Conservation (phyloP, 2,329 filamentous ascomycete species). For the Pseudopithomyces chartarum region DNA sequence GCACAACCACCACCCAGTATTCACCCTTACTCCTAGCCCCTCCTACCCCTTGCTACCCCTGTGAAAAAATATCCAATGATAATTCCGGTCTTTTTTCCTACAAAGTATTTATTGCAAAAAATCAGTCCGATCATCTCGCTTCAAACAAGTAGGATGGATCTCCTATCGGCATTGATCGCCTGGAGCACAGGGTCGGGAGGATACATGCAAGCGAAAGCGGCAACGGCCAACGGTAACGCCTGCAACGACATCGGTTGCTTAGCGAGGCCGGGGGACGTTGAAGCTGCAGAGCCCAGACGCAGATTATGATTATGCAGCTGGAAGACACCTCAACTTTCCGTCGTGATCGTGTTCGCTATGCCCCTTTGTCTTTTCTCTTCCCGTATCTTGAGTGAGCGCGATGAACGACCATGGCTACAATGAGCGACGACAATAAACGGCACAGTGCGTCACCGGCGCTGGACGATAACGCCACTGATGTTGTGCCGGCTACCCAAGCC, state of each 20-base stretch:
- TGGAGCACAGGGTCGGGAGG: neutral
- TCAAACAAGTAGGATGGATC: neutral
- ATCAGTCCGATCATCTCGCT: neutral
- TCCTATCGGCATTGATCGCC: neutral
- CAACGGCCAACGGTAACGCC: slow-evolving; percentile 5
- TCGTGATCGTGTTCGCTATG: neutral
- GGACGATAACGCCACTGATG: slow-evolving; percentile 9
- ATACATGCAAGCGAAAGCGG: slow-evolving; percentile 4
- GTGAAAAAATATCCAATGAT: neutral
- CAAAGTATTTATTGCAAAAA: neutral
- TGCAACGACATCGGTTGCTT: slow-evolving; percentile 16
- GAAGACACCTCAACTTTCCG: neutral
- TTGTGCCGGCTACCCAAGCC: slow-evolving; percentile 7
- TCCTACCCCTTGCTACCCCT: neutral
- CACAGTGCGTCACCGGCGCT: slow-evolving; percentile 7
- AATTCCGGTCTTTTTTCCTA: neutral
- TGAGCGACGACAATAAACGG: slow-evolving; percentile 4
- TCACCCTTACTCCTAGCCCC: neutral
- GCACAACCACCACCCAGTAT: too few species aligned
- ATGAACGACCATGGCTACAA: neutral
- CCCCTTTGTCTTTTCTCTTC: neutral
- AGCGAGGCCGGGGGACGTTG: slow-evolving; percentile 12
- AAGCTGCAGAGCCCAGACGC: slow-evolving; percentile 3
- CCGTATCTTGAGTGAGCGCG: neutral
- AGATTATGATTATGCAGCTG: neutral